A percentile compares a stretch with the other conserved stretches of the same genome.
Evolutionary conservation across 805 yeast genomes (phyloP).

Genomic region (Zygoascus flipseniorum): DNA sequence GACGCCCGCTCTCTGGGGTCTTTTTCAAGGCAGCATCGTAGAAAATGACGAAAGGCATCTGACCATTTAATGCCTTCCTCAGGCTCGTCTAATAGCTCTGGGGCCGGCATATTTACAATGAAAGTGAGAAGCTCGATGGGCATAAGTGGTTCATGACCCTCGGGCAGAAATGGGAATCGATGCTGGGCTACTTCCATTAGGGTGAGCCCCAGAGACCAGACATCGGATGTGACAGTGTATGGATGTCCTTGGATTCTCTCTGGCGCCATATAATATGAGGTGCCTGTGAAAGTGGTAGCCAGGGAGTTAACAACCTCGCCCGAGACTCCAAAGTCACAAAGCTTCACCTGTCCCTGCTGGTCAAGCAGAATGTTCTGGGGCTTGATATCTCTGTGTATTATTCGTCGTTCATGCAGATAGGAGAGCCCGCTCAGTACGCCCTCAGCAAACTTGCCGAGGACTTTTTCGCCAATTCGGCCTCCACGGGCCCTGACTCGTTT

Average conservation of each 20-base stretch:
- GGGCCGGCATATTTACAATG: constrained; percentile 70
- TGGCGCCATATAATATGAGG: constrained; percentile 98
- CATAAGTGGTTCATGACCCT: constrained; percentile 44
- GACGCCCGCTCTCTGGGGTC: constrained; percentile 76
- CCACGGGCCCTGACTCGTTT: constrained; percentile 62
- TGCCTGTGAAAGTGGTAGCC: constrained; percentile 95
- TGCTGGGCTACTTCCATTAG: constrained; percentile 89
- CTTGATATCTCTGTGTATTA: constrained; percentile 92
- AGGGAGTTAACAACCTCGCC: constrained; percentile 94
- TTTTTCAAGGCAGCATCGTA: constrained; percentile 71
- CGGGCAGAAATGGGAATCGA: constrained; percentile 67
- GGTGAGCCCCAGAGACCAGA: constrained; percentile 93
- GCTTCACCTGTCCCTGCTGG: constrained; percentile 68
- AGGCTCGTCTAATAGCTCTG: constrained; percentile 70
- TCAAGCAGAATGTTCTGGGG: constrained; percentile 88
- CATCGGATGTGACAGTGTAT: constrained; percentile 89
- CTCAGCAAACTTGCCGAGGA: constrained; percentile 82
- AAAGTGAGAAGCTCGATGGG: constrained; percentile 82
- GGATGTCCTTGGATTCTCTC: constrained; percentile 95
- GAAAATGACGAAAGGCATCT: constrained; percentile 70
- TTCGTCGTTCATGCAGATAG: constrained; percentile 77
- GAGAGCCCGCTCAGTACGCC: constrained; percentile 77
- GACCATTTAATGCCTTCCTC: constrained; percentile 73
- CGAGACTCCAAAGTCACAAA: constrained; percentile 96
- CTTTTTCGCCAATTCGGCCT: constrained; percentile 88